phyloP scores from a whole-genome alignment of 805 yeast species.

The Huiozyma naganishii region DNA sequence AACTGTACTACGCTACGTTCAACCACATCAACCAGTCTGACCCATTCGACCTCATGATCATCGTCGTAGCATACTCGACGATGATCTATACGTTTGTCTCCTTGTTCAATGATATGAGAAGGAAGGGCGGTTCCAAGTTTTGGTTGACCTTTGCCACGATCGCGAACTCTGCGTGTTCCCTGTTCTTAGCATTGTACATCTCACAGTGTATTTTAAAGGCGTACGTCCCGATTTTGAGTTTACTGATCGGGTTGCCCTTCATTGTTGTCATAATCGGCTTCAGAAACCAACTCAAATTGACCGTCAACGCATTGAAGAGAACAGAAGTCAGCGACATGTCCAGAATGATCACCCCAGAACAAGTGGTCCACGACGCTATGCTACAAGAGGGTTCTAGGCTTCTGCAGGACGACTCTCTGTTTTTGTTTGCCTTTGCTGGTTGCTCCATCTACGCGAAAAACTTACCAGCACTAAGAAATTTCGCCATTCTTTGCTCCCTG shows the following conservation, averaged over 20 bases:
- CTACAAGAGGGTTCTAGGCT: slow-evolving; percentile 28
- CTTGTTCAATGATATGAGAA: slow-evolving; percentile 64
- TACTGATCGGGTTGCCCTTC: slow-evolving; percentile 89
- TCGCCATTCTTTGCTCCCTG: slow-evolving; percentile 63
- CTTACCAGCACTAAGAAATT: slow-evolving; percentile 66
- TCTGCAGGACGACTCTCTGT: slow-evolving; percentile 66
- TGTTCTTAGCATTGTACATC: slow-evolving; percentile 63
- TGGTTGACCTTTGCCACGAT: slow-evolving; percentile 80
- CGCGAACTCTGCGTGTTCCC: slow-evolving; percentile 70
- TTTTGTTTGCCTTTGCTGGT: slow-evolving; percentile 58
- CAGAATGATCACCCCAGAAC: slow-evolving; percentile 6
- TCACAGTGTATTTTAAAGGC: slow-evolving; percentile 45
- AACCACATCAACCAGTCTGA: slow-evolving; percentile 51
- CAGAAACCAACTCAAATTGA: slow-evolving; percentile 68
- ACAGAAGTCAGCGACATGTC: slow-evolving; percentile 27
- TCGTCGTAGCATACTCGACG: slow-evolving; percentile 71
- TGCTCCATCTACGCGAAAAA: slow-evolving; percentile 54
- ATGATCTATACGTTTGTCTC: slow-evolving; percentile 77
- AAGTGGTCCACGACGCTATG: slow-evolving; percentile 28
- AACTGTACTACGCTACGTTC: slow-evolving; percentile 2
- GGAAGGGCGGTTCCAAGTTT: slow-evolving; percentile 61
- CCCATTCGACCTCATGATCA: slow-evolving; percentile 70
- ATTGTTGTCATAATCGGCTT: slow-evolving; percentile 87
- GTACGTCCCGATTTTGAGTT: slow-evolving; percentile 57
- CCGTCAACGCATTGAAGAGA: slow-evolving; percentile 43